Base-by-base conservation (phyloP, 805 yeast genomes). In the Pichia deserticola region DNA sequence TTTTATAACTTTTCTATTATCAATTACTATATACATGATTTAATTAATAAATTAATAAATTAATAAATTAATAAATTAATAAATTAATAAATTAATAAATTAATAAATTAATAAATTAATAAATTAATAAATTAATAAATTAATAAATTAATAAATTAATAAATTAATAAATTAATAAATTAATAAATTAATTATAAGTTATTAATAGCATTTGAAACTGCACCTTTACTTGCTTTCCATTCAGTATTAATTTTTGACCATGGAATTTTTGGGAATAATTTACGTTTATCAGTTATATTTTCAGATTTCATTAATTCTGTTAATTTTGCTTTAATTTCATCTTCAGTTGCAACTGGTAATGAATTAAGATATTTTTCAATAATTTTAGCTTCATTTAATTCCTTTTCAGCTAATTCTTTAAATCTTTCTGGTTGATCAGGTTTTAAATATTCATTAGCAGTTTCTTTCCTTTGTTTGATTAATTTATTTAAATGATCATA, bases 401-500 rank as follows among this genome's bases (percentile, higher is more conserved):
- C 78, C 42, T 63, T 66, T 29, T 59, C 56, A 5, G 69, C 72
- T 36, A 67, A 55, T 42, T 67, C 68, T 30, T 64, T 63, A 46
- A 72, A 72, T 52, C 72, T 61, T 51, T 73, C 77, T n/a, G 69
- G 67, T 28, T 74, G 59, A 15, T 71, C 67, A 37, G 67, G 71
- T 42, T 66, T 62, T 44, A 62, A 48, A 53, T 70, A 74, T 48
- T 68, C 69, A 7, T 53, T 58, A 15, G 73, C 72, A 5, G 75
- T 64, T 11, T 63, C 64, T 33, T 57, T 54, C 54, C 78, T 64
- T 51, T 74, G 74, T 47, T 68, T 71, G 47, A 66, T 59, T 70
- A 74, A 65, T 49, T 71, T 71, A 35, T 51, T 44, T 11, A 68
- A 53, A 41, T 67, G 57, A 48, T 67, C 70, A 44, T 60, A 65